Base-by-base conservation (phyloP, 2,329 filamentous ascomycete genomes). In the Ascosphaera apis region DNA sequence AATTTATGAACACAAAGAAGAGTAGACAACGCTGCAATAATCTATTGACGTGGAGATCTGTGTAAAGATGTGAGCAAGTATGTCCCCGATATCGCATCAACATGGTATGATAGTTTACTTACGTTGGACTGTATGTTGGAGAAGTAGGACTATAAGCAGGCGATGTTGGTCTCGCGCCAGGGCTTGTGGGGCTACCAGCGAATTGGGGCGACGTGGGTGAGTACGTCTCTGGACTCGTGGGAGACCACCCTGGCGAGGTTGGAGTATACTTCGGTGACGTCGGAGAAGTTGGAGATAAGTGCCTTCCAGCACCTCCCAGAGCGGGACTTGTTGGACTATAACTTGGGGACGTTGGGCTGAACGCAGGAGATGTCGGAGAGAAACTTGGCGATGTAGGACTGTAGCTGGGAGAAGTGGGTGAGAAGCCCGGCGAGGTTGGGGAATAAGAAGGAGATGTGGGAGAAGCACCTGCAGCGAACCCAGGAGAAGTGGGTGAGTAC, bases 391-490 rank as follows among this genome's bases (percentile, higher is more conserved):
- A 70, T 3, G 68, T 69, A 9, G 68, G 66, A 38, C 63, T 68
- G 52, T 72, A 72, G 40, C 62, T 66, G 6, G 69, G 69, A 30
- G 67, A 72, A 0, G 67, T 69, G 15, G 67, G 66, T 4, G 65
- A 69, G 35, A 57, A 60, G 17, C 61, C 63, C 25, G 68, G 67
- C 12, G 66, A 71, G 2, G 61, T 65, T 3, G 63, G 63, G 38
- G 63, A 66, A 43, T 61, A 61, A 42, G 54, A 62, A 43, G 60
- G 60, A n/a, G 60, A 63, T 2, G 59, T 60, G 31, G 81, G 72
- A 33, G 78, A 84, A 55, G 78, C 40, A 78, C 49, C 67, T 67
- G 44, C 79, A 67, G 53, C 77, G 40, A 57, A 49, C 34, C 39
- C 41, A 9, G 47, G 47, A 34, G 47, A 48, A 1, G 57, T 57